Evolutionary conservation across 257 asterid genomes (phyloP).

Genomic region (Gardenia jasminoides): DNA sequence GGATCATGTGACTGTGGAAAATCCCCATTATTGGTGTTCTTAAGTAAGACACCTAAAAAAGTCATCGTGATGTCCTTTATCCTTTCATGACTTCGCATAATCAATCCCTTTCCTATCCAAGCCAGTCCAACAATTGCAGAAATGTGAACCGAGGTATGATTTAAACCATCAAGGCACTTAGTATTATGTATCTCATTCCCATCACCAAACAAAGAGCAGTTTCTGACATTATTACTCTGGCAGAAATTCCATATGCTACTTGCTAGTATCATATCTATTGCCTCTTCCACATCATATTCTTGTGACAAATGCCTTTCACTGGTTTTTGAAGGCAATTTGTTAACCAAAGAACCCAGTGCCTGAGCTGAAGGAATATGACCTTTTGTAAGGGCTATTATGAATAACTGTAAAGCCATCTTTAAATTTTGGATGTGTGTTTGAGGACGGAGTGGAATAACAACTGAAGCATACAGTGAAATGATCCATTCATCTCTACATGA

Average conservation of each 20-base stretch:
- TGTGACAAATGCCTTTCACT: conserved; percentile 25
- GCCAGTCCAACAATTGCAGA: conserved; percentile 69
- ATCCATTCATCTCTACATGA: conserved; percentile 58
- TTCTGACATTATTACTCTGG: conserved; percentile 23
- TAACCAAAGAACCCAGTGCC: conserved; percentile 92
- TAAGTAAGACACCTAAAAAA: conserved; percentile 55
- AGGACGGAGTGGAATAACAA: conserved; percentile 71
- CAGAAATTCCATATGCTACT: conserved; percentile 37
- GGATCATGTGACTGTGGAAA: conserved; percentile 30
- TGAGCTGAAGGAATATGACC: conserved; percentile 92
- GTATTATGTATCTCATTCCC: conserved; percentile 37
- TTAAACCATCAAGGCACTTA: conserved; percentile 33
- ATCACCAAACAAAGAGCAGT: conserved; percentile 22
- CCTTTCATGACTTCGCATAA: conserved; percentile 95
- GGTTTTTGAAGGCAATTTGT: conserved; percentile 69
- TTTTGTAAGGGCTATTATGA: conserved; percentile 47
- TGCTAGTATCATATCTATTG: conserved; percentile 50
- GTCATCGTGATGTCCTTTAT: conserved; percentile 64
- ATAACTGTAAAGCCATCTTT: conserved; percentile 52
- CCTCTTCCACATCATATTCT: conserved; percentile 52
- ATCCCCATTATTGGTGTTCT: conserved; percentile 36
- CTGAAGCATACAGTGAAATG: conserved; percentile 71
- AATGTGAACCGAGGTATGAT: conserved; percentile 31
- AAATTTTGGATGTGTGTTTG: conserved; percentile 59
- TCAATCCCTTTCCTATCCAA: conserved; percentile 94